Evolutionary conservation across 495 filamentous ascomycete species (phyloP).

Genomic region (Daldinia vernicosa): DNA sequence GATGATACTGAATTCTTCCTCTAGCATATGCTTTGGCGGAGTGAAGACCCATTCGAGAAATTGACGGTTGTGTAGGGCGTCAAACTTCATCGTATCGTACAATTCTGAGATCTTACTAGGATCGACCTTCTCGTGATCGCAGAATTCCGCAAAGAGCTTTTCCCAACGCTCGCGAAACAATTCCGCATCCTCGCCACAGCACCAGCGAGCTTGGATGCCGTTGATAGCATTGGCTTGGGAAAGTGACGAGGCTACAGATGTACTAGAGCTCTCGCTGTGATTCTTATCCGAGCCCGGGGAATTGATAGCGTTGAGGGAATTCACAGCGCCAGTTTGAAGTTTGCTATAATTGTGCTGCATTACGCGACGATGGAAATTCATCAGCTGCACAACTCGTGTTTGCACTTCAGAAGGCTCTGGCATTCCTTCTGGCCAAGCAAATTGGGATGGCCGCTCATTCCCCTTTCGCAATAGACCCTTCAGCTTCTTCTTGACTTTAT

Average conservation of each 20-base stretch:
- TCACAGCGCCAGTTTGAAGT: constrained; percentile 69
- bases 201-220: constrained; percentile 90
- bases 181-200: constrained; percentile 92
- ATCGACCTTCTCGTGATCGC: constrained; percentile 95
- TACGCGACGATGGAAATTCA: constrained; percentile 94
- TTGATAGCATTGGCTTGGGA: constrained; percentile 67
- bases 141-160: constrained; percentile 96
- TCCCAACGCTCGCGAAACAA: constrained; percentile 98
- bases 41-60: constrained; percentile 99
- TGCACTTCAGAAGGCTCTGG: constrained; percentile 93
- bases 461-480: constrained; percentile 90
- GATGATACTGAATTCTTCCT: constrained; percentile 64
- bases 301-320: constrained; percentile 64
- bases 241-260: constrained; percentile 54
- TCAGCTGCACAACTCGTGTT: constrained; percentile 88
- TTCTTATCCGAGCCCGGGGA: constrained; percentile 54
- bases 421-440: constrained; percentile 96
- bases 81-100: constrained; percentile 99
- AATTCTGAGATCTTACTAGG: constrained; percentile 97
- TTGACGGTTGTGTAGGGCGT: constrained; percentile 93
- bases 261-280: constrained; percentile 48
- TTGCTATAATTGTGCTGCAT: constrained; percentile 92
- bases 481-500: constrained; percentile 99
- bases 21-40: constrained; percentile 72
- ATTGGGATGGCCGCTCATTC: constrained; percentile 86